These are phyloP conservation scores for Calycina herbarum DNA, from an alignment of 2,329 filamentous ascomycete genomes.

Conservation along the genomic window DNA sequence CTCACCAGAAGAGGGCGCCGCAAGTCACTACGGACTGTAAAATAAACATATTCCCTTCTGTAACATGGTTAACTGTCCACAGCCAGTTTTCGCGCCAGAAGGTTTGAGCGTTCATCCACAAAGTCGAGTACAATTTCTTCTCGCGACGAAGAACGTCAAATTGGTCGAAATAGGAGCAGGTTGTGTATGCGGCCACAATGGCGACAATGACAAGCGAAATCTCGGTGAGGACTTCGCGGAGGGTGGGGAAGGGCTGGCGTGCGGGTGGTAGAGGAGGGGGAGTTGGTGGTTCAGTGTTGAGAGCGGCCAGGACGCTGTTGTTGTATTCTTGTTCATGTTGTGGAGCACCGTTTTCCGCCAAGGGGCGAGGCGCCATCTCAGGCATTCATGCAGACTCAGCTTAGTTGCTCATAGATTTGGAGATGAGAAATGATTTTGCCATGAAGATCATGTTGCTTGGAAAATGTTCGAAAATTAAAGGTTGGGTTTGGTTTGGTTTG, in stretches of 20 bases:
- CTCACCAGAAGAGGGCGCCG: slow-evolving; percentile 36
- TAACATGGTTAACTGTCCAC: slow-evolving; percentile 38
- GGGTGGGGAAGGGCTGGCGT: background rate
- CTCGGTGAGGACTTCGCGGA: background rate
- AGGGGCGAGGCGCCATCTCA: background rate
- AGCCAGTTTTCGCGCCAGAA: slow-evolving; percentile 35
- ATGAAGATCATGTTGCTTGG: background rate
- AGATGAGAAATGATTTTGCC: background rate
- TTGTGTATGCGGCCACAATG: background rate
- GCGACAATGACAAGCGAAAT: background rate
- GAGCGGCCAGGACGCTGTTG: background rate
- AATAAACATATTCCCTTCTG: slow-evolving; percentile 36
- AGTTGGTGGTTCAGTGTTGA: background rate
- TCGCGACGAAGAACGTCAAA: background rate
- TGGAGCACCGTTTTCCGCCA: background rate
- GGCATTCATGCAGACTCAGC: background rate
- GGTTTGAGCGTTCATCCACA: slow-evolving; percentile 38
- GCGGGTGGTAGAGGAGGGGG: background rate
- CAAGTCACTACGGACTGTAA: slow-evolving; percentile 38
- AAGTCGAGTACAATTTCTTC: slow-evolving; percentile 4
- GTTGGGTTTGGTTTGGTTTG: too few species aligned
- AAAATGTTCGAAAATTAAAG: background rate
- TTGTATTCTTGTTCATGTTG: slow-evolving; percentile 2
- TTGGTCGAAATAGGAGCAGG: background rate
- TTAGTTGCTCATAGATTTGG: background rate